These are phyloP conservation scores for Candida schatavii DNA, from an alignment of 805 yeast species.

Conservation along the genomic window DNA sequence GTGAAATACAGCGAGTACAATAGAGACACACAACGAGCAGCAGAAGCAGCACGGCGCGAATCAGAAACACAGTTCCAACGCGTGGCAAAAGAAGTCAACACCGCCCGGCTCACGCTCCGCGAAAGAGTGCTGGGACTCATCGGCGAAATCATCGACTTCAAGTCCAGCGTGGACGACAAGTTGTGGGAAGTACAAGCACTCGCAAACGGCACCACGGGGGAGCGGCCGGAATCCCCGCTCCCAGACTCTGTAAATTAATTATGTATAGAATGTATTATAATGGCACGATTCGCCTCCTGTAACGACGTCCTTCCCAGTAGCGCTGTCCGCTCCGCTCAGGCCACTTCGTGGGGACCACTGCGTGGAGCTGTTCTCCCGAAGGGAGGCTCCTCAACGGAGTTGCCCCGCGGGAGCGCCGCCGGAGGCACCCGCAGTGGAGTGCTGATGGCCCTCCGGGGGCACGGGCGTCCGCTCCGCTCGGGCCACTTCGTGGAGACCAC, in stretches of 20 bases:
- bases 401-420: too few species aligned
- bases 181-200: slow-evolving; percentile 57
- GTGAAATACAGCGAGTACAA: slow-evolving; percentile 34
- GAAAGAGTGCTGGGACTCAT: slow-evolving; percentile 56
- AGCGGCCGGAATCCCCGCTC: neutral
- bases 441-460: too few species aligned
- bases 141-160: slow-evolving; percentile 60
- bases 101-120: slow-evolving; percentile 47
- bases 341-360: too few species aligned
- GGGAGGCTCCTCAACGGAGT: too few species aligned
- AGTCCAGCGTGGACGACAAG: slow-evolving; percentile 61
- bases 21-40: slow-evolving; percentile 38
- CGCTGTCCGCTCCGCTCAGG: too few species aligned
- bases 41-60: slow-evolving; percentile 46
- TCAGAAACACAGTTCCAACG: slow-evolving; percentile 53
- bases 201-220: slow-evolving; percentile 18
- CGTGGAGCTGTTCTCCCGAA: too few species aligned
- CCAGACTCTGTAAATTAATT: neutral
- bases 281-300: too few species aligned
- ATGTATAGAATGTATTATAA: slow-evolving; percentile 2
- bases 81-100: slow-evolving; percentile 43
- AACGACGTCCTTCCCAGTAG: too few species aligned
- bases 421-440: too few species aligned
- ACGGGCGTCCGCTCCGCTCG: too few species aligned
- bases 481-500: too few species aligned